These are phyloP conservation scores for Bathelium albidoporum DNA, from an alignment of 495 filamentous ascomycete genomes.

Conservation along the genomic window DNA sequence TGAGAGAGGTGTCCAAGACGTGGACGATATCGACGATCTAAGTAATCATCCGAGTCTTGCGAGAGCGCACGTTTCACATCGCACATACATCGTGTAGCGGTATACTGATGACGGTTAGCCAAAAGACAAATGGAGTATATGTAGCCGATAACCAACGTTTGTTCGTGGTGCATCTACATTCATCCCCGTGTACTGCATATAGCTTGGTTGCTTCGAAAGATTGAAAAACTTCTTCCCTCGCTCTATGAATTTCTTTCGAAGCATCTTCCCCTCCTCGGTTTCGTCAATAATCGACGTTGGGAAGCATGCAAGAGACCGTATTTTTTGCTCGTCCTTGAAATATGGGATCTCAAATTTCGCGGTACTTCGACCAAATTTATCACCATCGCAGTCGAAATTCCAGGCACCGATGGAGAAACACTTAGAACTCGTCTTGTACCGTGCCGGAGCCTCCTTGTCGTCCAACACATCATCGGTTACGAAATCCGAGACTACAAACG, in stretches of 20 bases:
- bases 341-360: slow-evolving; percentile 58
- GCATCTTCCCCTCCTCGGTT: slow-evolving; percentile 34
- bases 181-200: background rate
- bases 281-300: slow-evolving; percentile 73
- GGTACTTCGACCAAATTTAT: slow-evolving; percentile 56
- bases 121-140: slow-evolving; percentile 77
- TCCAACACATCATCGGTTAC: too few relatives aligned
- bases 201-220: slow-evolving; percentile 42
- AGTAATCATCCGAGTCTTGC: background rate
- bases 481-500: background rate
- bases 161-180: slow-evolving; percentile 73
- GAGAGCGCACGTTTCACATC: background rate
- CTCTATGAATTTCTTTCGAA: slow-evolving; percentile 58
- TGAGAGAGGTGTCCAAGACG: background rate
- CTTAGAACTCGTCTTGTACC: too few relatives aligned
- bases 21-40: background rate
- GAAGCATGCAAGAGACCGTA: slow-evolving; percentile 63
- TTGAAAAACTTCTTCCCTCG: slow-evolving; percentile 73
- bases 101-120: slow-evolving; percentile 51
- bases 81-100: background rate
- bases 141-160: slow-evolving; percentile 76
- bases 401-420: too few relatives aligned
- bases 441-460: too few relatives aligned
- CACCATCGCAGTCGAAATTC: slow-evolving; percentile 70
- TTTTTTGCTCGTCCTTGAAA: slow-evolving; percentile 74